Percentiles rank a stretch among this genome's conserved stretches.
phyloP scores from a whole-genome alignment of 176 grass and related monocot genomes.

The Oryza australiensis region DNA sequence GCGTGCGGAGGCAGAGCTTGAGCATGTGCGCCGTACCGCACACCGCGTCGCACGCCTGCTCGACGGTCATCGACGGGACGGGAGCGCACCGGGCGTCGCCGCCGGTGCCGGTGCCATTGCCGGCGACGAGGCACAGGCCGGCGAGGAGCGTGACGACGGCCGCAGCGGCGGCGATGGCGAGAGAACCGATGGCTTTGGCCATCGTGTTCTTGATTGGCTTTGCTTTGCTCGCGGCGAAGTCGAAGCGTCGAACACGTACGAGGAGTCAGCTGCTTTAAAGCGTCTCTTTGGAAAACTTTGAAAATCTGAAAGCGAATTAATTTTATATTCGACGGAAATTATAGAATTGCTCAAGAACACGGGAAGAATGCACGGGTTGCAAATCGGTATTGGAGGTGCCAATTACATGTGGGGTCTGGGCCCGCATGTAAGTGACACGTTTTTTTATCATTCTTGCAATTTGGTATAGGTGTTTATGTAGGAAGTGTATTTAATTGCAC shows the following conservation, averaged over 20 bases:
- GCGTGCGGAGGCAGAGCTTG: conserved; percentile 27
- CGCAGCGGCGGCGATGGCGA: background rate
- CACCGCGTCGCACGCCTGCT: conserved; percentile 16
- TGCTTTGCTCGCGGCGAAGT: too few species aligned
- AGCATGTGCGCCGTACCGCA: conserved; percentile 17
- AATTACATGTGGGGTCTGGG: too few species aligned
- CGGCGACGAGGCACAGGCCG: background rate
- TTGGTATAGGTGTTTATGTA: background rate
- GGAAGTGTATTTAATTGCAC: background rate
- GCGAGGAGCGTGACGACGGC: background rate
- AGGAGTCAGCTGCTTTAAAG: too few species aligned
- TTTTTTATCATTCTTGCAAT: too few species aligned
- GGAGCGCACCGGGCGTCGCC: background rate
- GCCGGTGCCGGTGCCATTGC: background rate
- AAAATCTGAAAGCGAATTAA: background rate
- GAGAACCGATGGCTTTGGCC: background rate
- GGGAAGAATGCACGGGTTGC: too few species aligned
- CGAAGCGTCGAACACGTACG: background rate
- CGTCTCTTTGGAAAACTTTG: background rate
- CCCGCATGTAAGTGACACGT: too few species aligned
- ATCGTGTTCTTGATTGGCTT: background rate
- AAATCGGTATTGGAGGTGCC: too few species aligned
- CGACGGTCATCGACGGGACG: conserved; percentile 10
- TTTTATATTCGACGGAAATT: too few species aligned
- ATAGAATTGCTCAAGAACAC: too few species aligned